phyloP scores from a whole-genome alignment of 2,329 filamentous ascomycete species.

The Penicillium griseofulvum region DNA sequence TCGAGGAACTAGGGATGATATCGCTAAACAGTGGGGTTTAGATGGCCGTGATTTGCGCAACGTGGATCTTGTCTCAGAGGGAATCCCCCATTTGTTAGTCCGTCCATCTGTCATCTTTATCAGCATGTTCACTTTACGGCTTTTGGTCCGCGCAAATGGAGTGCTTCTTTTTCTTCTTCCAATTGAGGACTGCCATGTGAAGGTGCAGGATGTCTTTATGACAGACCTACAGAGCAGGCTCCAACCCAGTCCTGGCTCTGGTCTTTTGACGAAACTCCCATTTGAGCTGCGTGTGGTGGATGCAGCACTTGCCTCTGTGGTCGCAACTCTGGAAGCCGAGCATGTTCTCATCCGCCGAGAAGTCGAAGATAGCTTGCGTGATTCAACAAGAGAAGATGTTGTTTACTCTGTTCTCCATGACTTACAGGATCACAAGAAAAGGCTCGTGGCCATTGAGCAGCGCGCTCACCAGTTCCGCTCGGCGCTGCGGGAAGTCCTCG shows the following conservation, averaged over 20 bases:
- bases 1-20: constrained; percentile 20
- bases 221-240: constrained; percentile 29
- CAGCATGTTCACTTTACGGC: constrained; percentile 38
- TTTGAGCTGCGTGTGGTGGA: constrained; percentile 39
- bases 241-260: constrained; percentile 14
- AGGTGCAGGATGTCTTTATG: constrained; percentile 24
- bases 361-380: constrained; percentile 20
- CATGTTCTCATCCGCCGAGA: constrained; percentile 24
- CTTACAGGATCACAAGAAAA: constrained; percentile 29
- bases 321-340: constrained; percentile 35
- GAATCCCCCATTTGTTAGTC: constrained; percentile 36
- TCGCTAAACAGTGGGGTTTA: constrained; percentile 21
- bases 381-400: constrained; percentile 16
- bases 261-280: constrained; percentile 21
- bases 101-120: constrained; percentile 33
- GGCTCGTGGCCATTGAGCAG: constrained; percentile 29
- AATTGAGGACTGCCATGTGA: constrained; percentile 10
- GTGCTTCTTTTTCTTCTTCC: constrained; percentile 30
- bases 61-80: constrained; percentile 34
- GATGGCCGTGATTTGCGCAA: constrained; percentile 34
- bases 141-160: constrained; percentile 34
- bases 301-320: constrained; percentile 35
- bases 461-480: constrained; percentile 36
- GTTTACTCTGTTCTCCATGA: constrained; percentile 24
- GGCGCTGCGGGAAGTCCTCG: constrained; percentile 34